Conservation (phyloP, 1,284 basidiomycete genomes). For the Tilletia indica region DNA sequence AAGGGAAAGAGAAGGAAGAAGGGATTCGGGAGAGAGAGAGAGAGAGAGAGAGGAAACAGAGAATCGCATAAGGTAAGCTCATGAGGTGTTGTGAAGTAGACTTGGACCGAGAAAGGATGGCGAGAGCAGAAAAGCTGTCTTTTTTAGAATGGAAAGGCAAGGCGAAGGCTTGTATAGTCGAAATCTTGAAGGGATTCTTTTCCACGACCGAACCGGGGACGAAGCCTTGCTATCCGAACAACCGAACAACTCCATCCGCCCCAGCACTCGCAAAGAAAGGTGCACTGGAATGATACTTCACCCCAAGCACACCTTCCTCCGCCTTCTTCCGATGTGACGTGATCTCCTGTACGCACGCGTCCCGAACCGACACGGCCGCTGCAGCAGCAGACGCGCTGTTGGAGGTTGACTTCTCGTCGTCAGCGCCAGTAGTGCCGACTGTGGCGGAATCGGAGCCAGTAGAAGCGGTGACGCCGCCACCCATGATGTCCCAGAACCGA, state of each 20-base stretch:
- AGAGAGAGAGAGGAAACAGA: too few species aligned
- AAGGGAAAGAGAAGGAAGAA: not conserved
- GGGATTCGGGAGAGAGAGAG: not conserved
- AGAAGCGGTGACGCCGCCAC: not conserved
- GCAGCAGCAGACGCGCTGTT: not conserved
- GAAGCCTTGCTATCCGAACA: slow-evolving; percentile 60
- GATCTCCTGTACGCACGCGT: slow-evolving; percentile 80
- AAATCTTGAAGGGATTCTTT: too few species aligned
- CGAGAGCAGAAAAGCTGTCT: not conserved
- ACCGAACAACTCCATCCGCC: slow-evolving; percentile 88
- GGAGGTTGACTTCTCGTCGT: not conserved
- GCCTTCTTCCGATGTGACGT: slow-evolving; percentile 77
- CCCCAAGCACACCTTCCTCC: slow-evolving; percentile 83
- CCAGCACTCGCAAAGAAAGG: slow-evolving; percentile 88
- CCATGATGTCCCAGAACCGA: slow-evolving; percentile 89
- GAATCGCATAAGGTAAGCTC: not conserved
- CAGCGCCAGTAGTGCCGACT: not conserved
- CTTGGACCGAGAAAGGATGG: not conserved
- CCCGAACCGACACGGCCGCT: slow-evolving; percentile 29
- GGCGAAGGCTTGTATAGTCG: not conserved
- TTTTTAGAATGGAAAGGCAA: not conserved
- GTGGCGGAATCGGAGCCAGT: too few species aligned
- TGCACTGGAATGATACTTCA: slow-evolving; percentile 77
- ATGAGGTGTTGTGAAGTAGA: not conserved
- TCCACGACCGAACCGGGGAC: not conserved